Base-by-base conservation (phyloP, 1,139 yeast genomes). In the Diutina mesorugosa region DNA sequence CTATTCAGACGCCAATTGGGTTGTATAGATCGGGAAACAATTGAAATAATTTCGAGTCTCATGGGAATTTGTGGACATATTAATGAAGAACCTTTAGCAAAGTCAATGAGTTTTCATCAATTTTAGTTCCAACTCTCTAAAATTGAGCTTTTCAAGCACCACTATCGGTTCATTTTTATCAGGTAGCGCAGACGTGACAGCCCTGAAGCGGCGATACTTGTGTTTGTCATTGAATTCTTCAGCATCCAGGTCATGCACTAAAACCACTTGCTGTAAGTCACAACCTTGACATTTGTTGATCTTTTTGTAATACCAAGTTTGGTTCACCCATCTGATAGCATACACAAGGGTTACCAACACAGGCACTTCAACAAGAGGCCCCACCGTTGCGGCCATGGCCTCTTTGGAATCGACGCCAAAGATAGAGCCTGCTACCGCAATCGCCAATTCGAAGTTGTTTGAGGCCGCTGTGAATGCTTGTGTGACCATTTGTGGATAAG, bases 381-480 rank as follows among this genome's bases (percentile, higher is more conserved):
- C 51, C n/a, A 48, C 38, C 1, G 51, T 48, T 4, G 51, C 51
- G 29, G 51, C 51, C 51, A 48, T 48, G 14, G 51, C 51, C 16
- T 48, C 32, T 10, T 48, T 48, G 5, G 51, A 48, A 29, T 48
- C 51, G 29, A 29, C 38, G 2, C 51, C 51, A 29, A 29, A 48
- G 9, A 48, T 29, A n/a, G 51, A 28, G n/a, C 51, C 51, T 4
- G 51, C 51, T 7, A 48, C 35, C 16, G 51, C 51, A 10, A 48
- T 48, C 6, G 51, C 51, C 58, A 60, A 57, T 54, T 59, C 64
- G 57, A 70, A 70, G 59, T 81, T 81, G 63, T 81, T 81, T 5
- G 83, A 77, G 2, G 84, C 78, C 21, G 85, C 84, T 1, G 85
- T 80, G 61, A 82, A 81, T 12, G 80, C 69, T 61, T 80, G 86